These are phyloP conservation scores for Myriosclerotinia scirpicola DNA, from an alignment of 2,329 filamentous ascomycete genomes.

Conservation along the genomic window DNA sequence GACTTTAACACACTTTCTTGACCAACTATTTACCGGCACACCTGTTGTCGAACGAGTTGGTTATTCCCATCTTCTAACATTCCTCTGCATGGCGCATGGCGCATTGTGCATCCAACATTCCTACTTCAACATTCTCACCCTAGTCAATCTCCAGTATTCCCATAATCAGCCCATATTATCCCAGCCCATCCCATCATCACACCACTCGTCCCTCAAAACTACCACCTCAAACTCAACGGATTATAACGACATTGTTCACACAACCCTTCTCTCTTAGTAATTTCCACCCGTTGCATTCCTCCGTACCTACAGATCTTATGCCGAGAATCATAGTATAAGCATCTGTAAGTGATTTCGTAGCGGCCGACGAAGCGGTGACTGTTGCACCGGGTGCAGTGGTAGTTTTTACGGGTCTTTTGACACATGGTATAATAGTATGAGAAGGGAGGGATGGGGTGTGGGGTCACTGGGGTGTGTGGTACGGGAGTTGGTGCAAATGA, in stretches of 20 bases:
- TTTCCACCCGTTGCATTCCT: neutral
- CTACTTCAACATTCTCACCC: too few species aligned
- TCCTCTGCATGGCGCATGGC: too few species aligned
- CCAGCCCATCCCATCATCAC: too few species aligned
- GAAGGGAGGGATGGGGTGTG: too few species aligned
- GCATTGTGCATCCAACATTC: too few species aligned
- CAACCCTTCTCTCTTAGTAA: neutral
- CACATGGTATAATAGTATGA: slow-evolving; percentile 4
- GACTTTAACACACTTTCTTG: too few species aligned
- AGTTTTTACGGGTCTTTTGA: slow-evolving; percentile 11
- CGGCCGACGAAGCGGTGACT: neutral
- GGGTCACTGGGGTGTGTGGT: neutral
- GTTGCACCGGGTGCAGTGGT: slow-evolving; percentile 10
- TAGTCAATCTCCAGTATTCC: too few species aligned
- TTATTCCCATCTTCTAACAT: too few species aligned
- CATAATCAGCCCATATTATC: too few species aligned
- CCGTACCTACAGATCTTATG: neutral
- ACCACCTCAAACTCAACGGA: neutral
- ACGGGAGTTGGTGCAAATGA: neutral
- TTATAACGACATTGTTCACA: slow-evolving; percentile 1
- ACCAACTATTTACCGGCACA: too few species aligned
- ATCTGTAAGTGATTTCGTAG: neutral
- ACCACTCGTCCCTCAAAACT: too few species aligned
- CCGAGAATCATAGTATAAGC: neutral
- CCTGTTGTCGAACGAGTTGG: too few species aligned